phyloP scores from a whole-genome alignment of 345 rosid species.

The Gynandropsis gynandra region DNA sequence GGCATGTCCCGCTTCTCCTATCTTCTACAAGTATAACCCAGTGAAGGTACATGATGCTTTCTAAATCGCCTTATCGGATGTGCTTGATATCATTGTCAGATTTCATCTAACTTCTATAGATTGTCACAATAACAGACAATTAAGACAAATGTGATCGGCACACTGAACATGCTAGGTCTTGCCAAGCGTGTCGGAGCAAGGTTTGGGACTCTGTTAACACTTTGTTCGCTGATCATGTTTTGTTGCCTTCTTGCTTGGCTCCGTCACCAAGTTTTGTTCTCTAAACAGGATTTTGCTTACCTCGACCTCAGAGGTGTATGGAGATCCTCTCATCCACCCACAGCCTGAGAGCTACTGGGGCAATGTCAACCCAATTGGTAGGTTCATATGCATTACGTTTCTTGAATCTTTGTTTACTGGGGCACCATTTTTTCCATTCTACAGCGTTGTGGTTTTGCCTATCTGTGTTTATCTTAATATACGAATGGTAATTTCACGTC shows the following conservation, averaged over 20 bases:
- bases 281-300: slow-evolving; percentile 81
- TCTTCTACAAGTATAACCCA: slow-evolving; percentile 92
- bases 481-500: neutral
- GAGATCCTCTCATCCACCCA: slow-evolving; percentile 91
- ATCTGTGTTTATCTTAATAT: neutral
- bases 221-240: neutral
- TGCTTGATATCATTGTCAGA: neutral
- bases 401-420: no score
- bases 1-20: slow-evolving; percentile 98
- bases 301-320: slow-evolving; percentile 94
- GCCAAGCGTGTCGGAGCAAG: slow-evolving; percentile 98
- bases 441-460: no score
- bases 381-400: no score
- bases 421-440: no score
- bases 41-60: slow-evolving; percentile 51
- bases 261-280: neutral
- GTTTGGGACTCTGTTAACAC: slow-evolving; percentile 24
- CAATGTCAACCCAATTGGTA: slow-evolving; percentile 93
- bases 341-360: slow-evolving; percentile 98
- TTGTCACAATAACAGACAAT: slow-evolving; percentile 42
- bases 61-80: no score
- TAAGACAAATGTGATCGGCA: slow-evolving; percentile 96
- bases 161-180: slow-evolving; percentile 95
- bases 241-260: neutral
- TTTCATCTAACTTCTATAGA: slow-evolving; percentile 14